These are phyloP conservation scores for Dothiorella sarmentorum DNA, from an alignment of 2,329 filamentous ascomycete genomes.

Conservation along the genomic window DNA sequence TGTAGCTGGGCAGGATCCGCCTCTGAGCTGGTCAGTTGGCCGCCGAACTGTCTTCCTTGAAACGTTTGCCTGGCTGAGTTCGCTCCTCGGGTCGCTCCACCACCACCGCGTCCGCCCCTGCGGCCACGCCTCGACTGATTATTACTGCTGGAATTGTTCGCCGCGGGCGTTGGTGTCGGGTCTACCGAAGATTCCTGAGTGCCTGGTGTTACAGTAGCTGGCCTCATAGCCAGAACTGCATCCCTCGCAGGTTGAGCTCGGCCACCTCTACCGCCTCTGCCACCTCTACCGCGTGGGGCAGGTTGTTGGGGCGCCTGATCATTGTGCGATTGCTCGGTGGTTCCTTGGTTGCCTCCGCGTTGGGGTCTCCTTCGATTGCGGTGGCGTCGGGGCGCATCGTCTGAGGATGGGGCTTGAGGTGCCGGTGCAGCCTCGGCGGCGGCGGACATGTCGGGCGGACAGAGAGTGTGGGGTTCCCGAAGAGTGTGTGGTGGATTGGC, in stretches of 20 bases:
- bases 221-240: not conserved
- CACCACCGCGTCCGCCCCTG: conserved; percentile 15
- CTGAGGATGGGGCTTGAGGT: conserved; percentile 2
- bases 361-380: not conserved
- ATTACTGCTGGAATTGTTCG: not conserved
- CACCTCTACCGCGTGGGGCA: not conserved
- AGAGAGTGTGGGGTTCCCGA: no score
- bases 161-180: not conserved
- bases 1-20: conserved; percentile 36
- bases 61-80: conserved; percentile 24
- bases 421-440: not conserved
- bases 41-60: conserved; percentile 49
- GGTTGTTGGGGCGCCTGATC: not conserved
- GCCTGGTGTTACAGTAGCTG: not conserved
- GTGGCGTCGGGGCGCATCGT: conserved; percentile 8
- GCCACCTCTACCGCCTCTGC: conserved; percentile 9
- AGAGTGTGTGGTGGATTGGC: no score
- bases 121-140: conserved; percentile 29
- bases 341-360: not conserved
- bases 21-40: conserved; percentile 41
- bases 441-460: conserved; percentile 4
- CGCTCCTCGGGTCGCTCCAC: not conserved
- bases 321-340: not conserved
- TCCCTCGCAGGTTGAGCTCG: conserved; percentile 9
- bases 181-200: not conserved